Base-by-base conservation (phyloP, 1,139 yeast species). In the Suzukiozyma palmioleophila region DNA sequence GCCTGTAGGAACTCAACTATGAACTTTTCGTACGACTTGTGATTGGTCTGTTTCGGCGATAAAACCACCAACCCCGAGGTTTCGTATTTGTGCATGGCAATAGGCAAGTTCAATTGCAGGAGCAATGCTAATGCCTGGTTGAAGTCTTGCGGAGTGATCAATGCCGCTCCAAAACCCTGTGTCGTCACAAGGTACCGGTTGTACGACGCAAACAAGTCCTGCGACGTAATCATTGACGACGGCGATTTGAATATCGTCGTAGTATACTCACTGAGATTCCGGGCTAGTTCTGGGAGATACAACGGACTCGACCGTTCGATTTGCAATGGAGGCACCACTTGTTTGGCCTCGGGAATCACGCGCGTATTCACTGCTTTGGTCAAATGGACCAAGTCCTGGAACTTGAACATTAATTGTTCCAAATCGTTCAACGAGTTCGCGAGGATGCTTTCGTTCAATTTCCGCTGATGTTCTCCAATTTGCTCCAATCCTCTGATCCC, bases 401-500 rank as follows among this genome's bases (percentile, higher is more conserved):
- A 95, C 46, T 85, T 77, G 21, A 79, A 73, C 83, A 88, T 82
- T 38, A 90, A 65, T 34, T 84, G 83, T 45, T 84, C 84, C 35
- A 90, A 62, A 57, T 88, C 96, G 40, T 82, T 84, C 32, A 90
- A 62, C 0, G 96, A 89, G 26, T 76, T 73, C 28, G 79, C 75
- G 39, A 89, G 65, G 0, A 89, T 71, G 15, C 71, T 56, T 42
- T 85, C 87, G 46, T 83, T 84, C 38, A 77, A 74, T 41, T 73
- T 68, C 8, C 85, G 64, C 49, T 77, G 75, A 32, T 69, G 66
- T 44, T 78, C 83, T 33, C 82, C 79, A 9, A 73, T 61, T 38
- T 69, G 69, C 47, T 88, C 86, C 15, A 90, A 65, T 1, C 87
- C 87, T 48, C 81, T 82, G 8, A 90, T 81, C 0, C 97, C 95